Conservation (phyloP, 2,329 filamentous ascomycete genomes). For the Calonectria multiphialidica region DNA sequence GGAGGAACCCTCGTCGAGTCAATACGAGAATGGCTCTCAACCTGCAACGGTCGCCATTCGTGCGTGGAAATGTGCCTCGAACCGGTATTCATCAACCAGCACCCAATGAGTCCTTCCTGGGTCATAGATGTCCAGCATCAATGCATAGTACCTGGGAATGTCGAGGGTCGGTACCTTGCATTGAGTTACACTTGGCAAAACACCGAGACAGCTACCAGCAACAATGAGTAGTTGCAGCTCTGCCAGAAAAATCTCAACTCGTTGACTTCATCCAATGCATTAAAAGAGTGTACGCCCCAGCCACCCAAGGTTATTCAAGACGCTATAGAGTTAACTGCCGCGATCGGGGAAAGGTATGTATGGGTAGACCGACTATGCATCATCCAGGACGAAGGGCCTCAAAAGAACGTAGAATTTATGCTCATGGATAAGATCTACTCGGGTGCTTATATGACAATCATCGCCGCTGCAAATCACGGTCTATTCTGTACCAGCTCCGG, state of each 20-base stretch:
- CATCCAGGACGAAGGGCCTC: neutral
- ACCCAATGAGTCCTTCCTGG: neutral
- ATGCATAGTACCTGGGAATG: neutral
- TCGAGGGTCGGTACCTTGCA: neutral
- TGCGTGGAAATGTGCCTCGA: neutral
- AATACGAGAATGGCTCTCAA: neutral
- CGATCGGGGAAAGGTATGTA: neutral
- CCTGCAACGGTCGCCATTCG: neutral
- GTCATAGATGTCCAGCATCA: neutral
- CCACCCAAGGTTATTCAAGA: neutral
- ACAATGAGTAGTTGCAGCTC: neutral
- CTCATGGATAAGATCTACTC: neutral
- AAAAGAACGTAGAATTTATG: neutral
- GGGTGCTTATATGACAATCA: neutral
- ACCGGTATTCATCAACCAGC: neutral
- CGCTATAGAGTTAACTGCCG: neutral
- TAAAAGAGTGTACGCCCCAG: neutral
- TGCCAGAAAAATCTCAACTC: neutral
- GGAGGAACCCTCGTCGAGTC: neutral
- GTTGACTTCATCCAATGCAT: neutral
- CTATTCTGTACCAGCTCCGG: too few species aligned
- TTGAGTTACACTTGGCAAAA: neutral
- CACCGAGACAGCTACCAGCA: neutral
- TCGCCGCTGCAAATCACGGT: neutral
- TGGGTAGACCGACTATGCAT: neutral